These are phyloP conservation scores for Cladobotryum mycophilum DNA, from an alignment of 2,329 filamentous ascomycete species.

Conservation along the genomic window DNA sequence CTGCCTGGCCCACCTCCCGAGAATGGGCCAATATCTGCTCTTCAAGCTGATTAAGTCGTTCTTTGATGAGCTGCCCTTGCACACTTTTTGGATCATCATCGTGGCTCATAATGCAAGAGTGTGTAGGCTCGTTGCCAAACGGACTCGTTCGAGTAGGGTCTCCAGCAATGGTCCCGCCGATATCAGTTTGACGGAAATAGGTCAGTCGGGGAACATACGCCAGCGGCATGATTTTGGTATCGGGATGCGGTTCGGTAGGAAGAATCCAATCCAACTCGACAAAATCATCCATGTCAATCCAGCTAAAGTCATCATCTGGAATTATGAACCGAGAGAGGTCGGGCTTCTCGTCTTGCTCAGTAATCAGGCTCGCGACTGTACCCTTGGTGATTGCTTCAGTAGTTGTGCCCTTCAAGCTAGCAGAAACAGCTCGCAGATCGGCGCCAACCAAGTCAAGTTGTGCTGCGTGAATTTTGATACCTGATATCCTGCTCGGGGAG, in stretches of 20 bases:
- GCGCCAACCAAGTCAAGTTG: conserved; percentile 88
- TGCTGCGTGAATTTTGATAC: conserved; percentile 92
- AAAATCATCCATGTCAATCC: conserved; percentile 99
- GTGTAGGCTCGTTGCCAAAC: conserved; percentile 89
- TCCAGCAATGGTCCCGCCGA: conserved; percentile 70
- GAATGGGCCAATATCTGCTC: conserved; percentile 72
- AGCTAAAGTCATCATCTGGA: conserved; percentile 88
- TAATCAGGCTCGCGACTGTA: conserved; percentile 44
- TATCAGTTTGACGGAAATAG: conserved; percentile 95
- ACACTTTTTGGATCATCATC: conserved; percentile 84
- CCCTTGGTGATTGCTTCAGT: conserved; percentile 66
- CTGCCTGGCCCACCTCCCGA: conserved; percentile 65
- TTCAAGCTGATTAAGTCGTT: conserved; percentile 71
- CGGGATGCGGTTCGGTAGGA: conserved; percentile 80
- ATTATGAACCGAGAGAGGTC: conserved; percentile 89
- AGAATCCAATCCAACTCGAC: conserved; percentile 96
- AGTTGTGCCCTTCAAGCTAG: conserved; percentile 76
- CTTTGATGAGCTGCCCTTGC: conserved; percentile 77
- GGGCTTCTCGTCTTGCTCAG: conserved; percentile 51
- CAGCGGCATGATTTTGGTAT: conserved; percentile 89
- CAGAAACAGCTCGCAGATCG: conserved; percentile 88
- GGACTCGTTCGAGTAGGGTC: conserved; percentile 77
- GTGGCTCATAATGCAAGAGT: conserved; percentile 90
- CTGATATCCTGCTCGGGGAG: conserved; percentile 74
- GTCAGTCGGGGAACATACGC: conserved; percentile 92